Conservation (phyloP, 768 basidiomycete species). For the Tricholoma terreum region DNA sequence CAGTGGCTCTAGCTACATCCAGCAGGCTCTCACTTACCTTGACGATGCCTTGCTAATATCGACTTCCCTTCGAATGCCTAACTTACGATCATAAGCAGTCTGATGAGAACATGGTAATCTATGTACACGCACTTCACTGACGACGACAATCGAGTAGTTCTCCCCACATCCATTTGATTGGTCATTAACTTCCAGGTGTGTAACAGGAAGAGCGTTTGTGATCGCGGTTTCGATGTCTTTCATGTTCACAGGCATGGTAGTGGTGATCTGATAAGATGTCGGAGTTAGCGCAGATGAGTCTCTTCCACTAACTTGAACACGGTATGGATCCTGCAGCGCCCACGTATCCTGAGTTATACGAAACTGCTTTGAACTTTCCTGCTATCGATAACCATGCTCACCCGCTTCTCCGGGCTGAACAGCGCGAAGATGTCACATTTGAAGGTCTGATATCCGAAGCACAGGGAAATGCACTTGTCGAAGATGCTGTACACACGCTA, state of each 20-base stretch:
- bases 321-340: background rate
- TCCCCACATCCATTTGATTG: constrained; percentile 80
- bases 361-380: constrained; percentile 36
- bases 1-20: background rate
- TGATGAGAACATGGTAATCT: too few species aligned
- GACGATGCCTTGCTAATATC: constrained; percentile 72
- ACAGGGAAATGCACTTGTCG: constrained; percentile 43
- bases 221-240: constrained; percentile 60
- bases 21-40: constrained; percentile 42
- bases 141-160: constrained; percentile 69
- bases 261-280: constrained; percentile 23
- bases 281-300: background rate
- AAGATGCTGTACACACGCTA: constrained; percentile 54
- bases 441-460: constrained; percentile 71
- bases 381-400: constrained; percentile 83
- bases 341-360: background rate
- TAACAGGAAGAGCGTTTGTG: constrained; percentile 57
- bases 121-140: constrained; percentile 60
- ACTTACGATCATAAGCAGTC: background rate
- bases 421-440: constrained; percentile 49
- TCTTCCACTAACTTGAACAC: background rate
- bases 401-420: constrained; percentile 50
- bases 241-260: constrained; percentile 59
- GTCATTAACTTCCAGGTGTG: constrained; percentile 72
- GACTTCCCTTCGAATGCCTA: constrained; percentile 77